Base-by-base conservation (phyloP, 768 basidiomycete genomes). In the Mycena alexandri region DNA sequence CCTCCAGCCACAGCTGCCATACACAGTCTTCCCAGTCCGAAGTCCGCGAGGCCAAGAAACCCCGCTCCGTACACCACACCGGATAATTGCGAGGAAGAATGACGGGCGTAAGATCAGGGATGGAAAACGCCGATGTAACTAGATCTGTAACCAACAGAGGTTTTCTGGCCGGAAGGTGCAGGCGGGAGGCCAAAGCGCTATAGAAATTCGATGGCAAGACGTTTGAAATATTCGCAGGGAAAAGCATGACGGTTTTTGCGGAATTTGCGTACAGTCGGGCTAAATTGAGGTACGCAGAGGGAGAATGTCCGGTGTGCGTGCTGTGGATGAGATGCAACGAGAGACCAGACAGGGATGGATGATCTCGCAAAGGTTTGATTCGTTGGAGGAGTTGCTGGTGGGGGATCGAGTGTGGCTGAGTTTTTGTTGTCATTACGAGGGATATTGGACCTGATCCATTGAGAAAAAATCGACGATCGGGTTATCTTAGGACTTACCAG, bases 1-100 rank as follows among this genome's bases (percentile, higher is more conserved):
- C 83, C 61, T 88, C 85, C 29, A 90, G 80, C 80, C 86, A 86
- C 63, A 90, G 65, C 71, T 88, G 87, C 89, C 90, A 91, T 16
- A 90, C 75, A 73, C 90, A 91, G 64, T 89, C 87, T 38, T 83
- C 79, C 90, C 90, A 91, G 64, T 90, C 88, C 5, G 81, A 75
- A 1, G 71, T 65, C 22, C 88, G 86, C 24, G 84, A 82, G 38
- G 77, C 75, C 51, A 77, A 74, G 19, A 83, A 69, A 65, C 87
- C 79, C 42, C 89, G 83, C 64, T 90, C 89, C 2, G 85, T 83
- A 69, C 90, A 91, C 90, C 90, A 91, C 11, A 85, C 73, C 1
- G 82, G 79, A 68, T 87, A 78, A 70, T 87, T 72, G 71, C 81
- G 66, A 70, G 74, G 71, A 78, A 83, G 72, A 22, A 88, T 65